phyloP scores from a whole-genome alignment of 2,329 filamentous ascomycete species.

The Teratosphaeria epicoccoides region DNA sequence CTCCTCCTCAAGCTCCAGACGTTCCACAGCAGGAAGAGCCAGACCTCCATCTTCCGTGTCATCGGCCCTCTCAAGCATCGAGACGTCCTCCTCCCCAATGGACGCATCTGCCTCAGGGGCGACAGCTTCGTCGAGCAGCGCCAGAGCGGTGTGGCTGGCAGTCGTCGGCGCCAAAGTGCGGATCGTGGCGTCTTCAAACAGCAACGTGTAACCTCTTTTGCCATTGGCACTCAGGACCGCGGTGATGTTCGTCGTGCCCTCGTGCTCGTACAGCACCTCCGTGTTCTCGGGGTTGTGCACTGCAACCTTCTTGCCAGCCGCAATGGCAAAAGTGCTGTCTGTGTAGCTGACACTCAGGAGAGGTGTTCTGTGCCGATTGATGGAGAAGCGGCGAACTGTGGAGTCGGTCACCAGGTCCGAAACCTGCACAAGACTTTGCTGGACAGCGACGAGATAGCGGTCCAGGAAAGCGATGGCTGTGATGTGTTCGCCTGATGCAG shows the following conservation, averaged over 20 bases:
- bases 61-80: background rate
- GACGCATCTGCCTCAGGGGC: background rate
- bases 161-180: constrained; percentile 34
- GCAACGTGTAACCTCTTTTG: constrained; percentile 60
- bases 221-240: constrained; percentile 54
- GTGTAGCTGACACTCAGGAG: constrained; percentile 57
- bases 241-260: constrained; percentile 41
- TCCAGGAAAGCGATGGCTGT: constrained; percentile 56
- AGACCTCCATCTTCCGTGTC: background rate
- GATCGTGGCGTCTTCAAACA: constrained; percentile 68
- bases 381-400: constrained; percentile 36
- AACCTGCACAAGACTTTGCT: constrained; percentile 59
- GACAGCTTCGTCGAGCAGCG: background rate
- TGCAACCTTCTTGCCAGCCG: constrained; percentile 24
- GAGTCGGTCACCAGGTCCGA: constrained; percentile 73
- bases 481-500: constrained; percentile 14
- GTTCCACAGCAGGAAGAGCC: background rate
- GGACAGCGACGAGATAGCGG: constrained; percentile 64
- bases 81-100: constrained; percentile 3
- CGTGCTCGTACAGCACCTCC: constrained; percentile 40
- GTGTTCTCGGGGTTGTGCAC: constrained; percentile 56
- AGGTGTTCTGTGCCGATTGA: constrained; percentile 7
- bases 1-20: background rate
- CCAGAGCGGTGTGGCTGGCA: background rate
- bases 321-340: constrained; percentile 34